These are phyloP conservation scores for Corylus heterophylla DNA, from an alignment of 306 rosid species.

Conservation along the genomic window DNA sequence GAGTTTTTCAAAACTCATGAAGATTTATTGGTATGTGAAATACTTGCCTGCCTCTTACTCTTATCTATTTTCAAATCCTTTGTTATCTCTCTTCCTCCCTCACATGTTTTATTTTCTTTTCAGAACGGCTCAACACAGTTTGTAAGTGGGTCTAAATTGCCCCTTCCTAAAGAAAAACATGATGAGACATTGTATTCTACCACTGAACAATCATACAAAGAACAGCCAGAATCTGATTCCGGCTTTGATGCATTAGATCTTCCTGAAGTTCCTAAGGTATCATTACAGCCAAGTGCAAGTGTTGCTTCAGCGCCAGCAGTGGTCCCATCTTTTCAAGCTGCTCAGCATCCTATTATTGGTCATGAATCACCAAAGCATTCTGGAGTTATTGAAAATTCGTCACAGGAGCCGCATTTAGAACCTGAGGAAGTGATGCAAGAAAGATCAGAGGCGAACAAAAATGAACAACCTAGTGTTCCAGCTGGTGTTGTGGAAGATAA, in stretches of 20 bases:
- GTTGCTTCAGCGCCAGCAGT: conserved; percentile 56
- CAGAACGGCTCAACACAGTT: conserved; percentile 78
- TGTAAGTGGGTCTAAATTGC: conserved; percentile 55
- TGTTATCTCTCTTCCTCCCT: conserved; percentile 4
- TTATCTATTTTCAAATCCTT: background rate
- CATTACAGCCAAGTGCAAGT: conserved; percentile 40
- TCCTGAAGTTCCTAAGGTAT: conserved; percentile 77
- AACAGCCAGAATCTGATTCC: conserved; percentile 68
- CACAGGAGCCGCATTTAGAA: conserved; percentile 32
- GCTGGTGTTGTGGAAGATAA: conserved; percentile 52
- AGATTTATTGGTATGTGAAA: conserved; percentile 69
- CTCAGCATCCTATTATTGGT: conserved; percentile 37
- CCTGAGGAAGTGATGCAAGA: conserved; percentile 33
- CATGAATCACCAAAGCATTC: conserved; percentile 37
- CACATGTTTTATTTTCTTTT: conserved; percentile 25
- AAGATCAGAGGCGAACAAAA: conserved; percentile 35
- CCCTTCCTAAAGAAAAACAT: conserved; percentile 74
- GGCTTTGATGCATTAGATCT: conserved; percentile 64
- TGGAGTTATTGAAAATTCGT: conserved; percentile 27
- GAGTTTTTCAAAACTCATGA: conserved; percentile 77
- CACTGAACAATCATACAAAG: conserved; percentile 43
- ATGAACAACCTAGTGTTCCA: conserved; percentile 44
- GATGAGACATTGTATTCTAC: conserved; percentile 37
- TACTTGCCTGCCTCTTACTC: conserved; percentile 17
- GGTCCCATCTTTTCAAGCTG: conserved; percentile 34